These are phyloP conservation scores for Alnus rubra DNA, from an alignment of 306 rosid genomes.

Conservation along the genomic window DNA sequence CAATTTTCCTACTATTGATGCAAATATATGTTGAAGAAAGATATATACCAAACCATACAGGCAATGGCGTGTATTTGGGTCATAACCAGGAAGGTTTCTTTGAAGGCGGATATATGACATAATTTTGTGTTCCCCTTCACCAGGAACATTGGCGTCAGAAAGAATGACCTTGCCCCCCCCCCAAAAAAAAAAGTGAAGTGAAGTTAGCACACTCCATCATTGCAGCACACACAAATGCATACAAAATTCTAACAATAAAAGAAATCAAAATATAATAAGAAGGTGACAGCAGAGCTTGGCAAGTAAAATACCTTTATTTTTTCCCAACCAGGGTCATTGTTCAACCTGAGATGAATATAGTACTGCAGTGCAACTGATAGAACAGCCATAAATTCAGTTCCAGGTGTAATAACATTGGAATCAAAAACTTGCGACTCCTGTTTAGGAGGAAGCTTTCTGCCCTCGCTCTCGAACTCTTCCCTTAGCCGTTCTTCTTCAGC, in stretches of 20 bases:
- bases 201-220: slow-evolving; percentile 14
- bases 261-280: slow-evolving; percentile 9
- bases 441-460: slow-evolving; percentile 95
- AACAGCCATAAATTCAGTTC: slow-evolving; percentile 97
- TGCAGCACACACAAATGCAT: background rate
- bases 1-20: slow-evolving; percentile 17
- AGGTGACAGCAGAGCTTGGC: slow-evolving; percentile 14
- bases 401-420: slow-evolving; percentile 97
- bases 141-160: slow-evolving; percentile 99
- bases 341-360: slow-evolving; percentile 90
- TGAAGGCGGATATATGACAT: slow-evolving; percentile 97
- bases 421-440: slow-evolving; percentile 64
- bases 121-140: slow-evolving; percentile 98
- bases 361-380: slow-evolving; percentile 89
- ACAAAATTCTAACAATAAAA: background rate
- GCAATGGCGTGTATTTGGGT: slow-evolving; percentile 97
- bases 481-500: slow-evolving; percentile 86
- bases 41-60: slow-evolving; percentile 96
- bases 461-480: slow-evolving; percentile 92
- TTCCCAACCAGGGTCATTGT: slow-evolving; percentile 98
- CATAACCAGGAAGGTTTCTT: slow-evolving; percentile 89
- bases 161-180: slow-evolving; percentile 71
- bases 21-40: slow-evolving; percentile 34
- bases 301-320: slow-evolving; percentile 62
- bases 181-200: background rate